These are phyloP conservation scores for Mucor sp. DNA, from an alignment of 371 early-diverging fungal species.

Conservation along the genomic window DNA sequence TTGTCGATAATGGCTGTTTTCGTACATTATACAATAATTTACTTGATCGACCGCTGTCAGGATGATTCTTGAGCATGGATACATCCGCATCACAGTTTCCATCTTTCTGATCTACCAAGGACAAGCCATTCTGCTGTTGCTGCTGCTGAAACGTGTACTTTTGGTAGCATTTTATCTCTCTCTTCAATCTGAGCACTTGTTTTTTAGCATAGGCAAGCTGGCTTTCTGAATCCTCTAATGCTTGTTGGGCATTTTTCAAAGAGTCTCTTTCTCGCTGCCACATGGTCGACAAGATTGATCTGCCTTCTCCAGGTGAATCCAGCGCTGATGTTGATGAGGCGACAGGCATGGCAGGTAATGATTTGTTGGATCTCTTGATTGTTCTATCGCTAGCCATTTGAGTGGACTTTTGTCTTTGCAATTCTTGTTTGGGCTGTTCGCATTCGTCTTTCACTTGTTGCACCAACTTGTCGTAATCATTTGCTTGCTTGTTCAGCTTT, in stretches of 20 bases:
- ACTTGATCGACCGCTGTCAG: neutral
- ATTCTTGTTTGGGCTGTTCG: neutral
- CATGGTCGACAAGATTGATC: constrained; percentile 14
- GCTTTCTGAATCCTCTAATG: constrained; percentile 18
- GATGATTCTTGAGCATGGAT: neutral
- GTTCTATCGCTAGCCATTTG: neutral
- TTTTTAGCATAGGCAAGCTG: constrained; percentile 15
- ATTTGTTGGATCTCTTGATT: constrained; percentile 5
- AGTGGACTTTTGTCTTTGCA: neutral
- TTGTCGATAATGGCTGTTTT: neutral
- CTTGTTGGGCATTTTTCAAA: constrained; percentile 11
- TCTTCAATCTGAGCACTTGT: constrained; percentile 13
- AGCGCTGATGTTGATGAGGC: neutral
- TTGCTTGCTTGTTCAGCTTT: neutral
- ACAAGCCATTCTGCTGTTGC: neutral
- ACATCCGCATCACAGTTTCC: neutral
- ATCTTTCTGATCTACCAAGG: neutral
- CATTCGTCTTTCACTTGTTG: neutral
- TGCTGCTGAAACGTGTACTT: constrained; percentile 5
- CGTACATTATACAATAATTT: neutral
- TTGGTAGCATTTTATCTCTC: constrained; percentile 17
- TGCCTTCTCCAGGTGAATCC: constrained; percentile 2
- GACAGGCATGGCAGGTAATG: constrained; percentile 4
- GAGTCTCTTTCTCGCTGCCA: constrained; percentile 24
- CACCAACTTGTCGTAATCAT: neutral